These are phyloP conservation scores for Cenchrus americanus DNA, from an alignment of 176 grass and related monocot species.

Conservation along the genomic window DNA sequence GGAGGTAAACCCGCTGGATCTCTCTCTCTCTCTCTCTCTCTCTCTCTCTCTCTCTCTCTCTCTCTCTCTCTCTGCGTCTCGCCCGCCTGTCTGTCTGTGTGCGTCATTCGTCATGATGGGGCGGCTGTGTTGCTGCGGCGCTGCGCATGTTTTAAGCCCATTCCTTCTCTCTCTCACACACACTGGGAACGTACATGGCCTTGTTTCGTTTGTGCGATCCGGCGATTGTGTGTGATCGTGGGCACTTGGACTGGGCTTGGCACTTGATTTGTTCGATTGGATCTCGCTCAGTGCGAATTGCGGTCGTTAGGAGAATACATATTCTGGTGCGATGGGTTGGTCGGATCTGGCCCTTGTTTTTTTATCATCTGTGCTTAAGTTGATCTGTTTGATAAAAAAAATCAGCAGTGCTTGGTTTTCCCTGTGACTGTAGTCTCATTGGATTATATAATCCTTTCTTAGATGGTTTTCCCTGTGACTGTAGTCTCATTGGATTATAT, in stretches of 20 bases:
- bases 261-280: neutral
- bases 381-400: constrained; percentile 4
- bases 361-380: neutral
- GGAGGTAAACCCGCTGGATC: constrained; percentile 68
- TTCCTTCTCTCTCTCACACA: neutral
- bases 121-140: neutral
- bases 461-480: neutral
- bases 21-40: constrained; percentile 45
- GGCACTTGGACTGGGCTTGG: neutral
- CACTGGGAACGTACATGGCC: neutral
- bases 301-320: neutral
- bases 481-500: neutral
- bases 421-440: neutral
- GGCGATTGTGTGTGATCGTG: neutral
- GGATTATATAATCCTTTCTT: constrained; percentile 6
- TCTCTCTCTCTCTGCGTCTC: constrained; percentile 29
- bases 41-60: constrained; percentile 44
- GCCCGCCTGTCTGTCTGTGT: too few species aligned
- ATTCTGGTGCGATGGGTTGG: constrained; percentile 31
- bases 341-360: constrained; percentile 42
- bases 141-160: neutral
- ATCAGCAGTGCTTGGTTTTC: neutral
- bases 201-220: constrained; percentile 7
- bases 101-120: constrained; percentile 2
- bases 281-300: neutral